Evolutionary conservation across 352 stramenopile species (phyloP).

Genomic region (Phytopythium cucurbitacearum): DNA sequence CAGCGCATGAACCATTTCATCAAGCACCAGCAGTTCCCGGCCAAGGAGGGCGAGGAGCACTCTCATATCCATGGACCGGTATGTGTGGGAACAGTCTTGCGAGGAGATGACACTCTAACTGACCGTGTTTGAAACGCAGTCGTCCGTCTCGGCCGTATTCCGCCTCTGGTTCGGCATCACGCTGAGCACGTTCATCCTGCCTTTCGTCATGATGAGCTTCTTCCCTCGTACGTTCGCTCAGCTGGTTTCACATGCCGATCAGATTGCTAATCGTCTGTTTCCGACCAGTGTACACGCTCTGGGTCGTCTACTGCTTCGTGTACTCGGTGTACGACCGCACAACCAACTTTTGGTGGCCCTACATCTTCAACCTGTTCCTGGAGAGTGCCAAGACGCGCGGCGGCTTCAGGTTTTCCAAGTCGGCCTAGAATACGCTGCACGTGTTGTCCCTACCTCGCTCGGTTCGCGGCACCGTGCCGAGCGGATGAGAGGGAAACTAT

Average conservation of each 20-base stretch:
- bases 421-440: not conserved
- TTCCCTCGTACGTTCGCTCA: conserved; percentile 51
- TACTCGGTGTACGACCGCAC: conserved; percentile 82
- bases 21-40: conserved; percentile 54
- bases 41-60: conserved; percentile 21
- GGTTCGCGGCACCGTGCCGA: no score
- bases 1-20: conserved; percentile 72
- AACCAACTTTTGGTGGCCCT: conserved; percentile 83
- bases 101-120: not conserved
- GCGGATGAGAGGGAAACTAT: no score
- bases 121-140: conserved; percentile 19
- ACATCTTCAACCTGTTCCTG: conserved; percentile 78
- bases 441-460: not conserved
- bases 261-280: conserved; percentile 1
- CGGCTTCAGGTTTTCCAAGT: conserved; percentile 27
- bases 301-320: conserved; percentile 81
- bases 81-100: conserved; percentile 3
- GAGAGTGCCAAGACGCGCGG: conserved; percentile 59
- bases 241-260: not conserved
- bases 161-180: conserved; percentile 70
- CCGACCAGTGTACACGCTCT: conserved; percentile 67
- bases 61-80: conserved; percentile 30
- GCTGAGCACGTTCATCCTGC: conserved; percentile 57
- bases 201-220: conserved; percentile 75
- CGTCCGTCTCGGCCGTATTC: conserved; percentile 58